A percentile compares a stretch with the other conserved stretches of the same genome.
phyloP scores from a whole-genome alignment of 192 early-diverging fungal species.

The Coemansia sp. region DNA sequence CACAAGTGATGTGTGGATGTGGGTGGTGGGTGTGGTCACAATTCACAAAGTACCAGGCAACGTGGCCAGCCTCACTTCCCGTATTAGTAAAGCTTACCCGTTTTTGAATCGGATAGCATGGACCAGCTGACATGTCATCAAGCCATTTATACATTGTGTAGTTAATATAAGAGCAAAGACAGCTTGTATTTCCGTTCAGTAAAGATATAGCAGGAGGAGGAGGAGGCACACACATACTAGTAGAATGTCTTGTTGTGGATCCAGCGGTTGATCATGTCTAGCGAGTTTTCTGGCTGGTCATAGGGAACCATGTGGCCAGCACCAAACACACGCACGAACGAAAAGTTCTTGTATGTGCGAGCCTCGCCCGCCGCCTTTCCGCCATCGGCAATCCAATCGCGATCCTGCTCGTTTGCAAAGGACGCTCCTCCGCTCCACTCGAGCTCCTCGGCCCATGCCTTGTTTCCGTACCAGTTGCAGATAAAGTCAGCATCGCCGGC shows the following conservation, averaged over 20 bases:
- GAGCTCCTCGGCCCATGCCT: conserved; percentile 84
- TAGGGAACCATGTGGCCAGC: conserved; percentile 95
- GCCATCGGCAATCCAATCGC: conserved; percentile 69
- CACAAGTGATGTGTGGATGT: no score
- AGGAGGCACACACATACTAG: conserved; percentile 5
- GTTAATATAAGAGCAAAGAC: no score
- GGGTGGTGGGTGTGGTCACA: no score
- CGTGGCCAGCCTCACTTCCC: no score
- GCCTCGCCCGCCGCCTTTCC: conserved; percentile 65
- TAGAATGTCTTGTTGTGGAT: conserved; percentile 50
- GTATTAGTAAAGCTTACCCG: no score
- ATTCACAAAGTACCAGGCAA: no score
- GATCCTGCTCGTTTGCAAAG: conserved; percentile 69
- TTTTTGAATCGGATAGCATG: not conserved
- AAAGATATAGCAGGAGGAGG: no score
- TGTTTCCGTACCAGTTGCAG: conserved; percentile 90
- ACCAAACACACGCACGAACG: conserved; percentile 83
- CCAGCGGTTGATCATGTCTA: conserved; percentile 91
- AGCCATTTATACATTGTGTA: no score
- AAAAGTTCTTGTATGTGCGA: conserved; percentile 67
- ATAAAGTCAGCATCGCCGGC: conserved; percentile 94
- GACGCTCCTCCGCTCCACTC: conserved; percentile 77
- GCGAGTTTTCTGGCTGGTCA: conserved; percentile 79
- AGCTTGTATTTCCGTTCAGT: no score
- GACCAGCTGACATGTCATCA: not conserved